Base-by-base conservation (phyloP, 768 basidiomycete genomes). In the Boletellus sp. region DNA sequence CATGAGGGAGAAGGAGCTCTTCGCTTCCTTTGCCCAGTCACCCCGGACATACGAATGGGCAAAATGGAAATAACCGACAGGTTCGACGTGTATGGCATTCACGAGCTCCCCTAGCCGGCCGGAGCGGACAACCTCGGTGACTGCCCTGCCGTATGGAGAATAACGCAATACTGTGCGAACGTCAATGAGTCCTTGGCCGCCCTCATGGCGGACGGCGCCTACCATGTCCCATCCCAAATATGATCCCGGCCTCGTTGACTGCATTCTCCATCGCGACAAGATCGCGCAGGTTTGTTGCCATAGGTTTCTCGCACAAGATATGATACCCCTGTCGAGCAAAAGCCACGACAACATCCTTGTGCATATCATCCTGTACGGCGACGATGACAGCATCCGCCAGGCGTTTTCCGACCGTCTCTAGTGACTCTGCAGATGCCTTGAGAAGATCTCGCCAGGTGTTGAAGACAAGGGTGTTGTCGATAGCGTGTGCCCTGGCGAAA, bases 161-260 rank as follows among this genome's bases (percentile, higher is more conserved):
- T 94, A 94, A 17, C 92, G 80, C 66, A 94, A 70, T 1, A 94
- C 92, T 94, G 51, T 13, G 22, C 16, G 33, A 16, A 17, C 11
- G 33, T 31, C 22, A 53, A 28, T 47, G n/a, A 48, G 38, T 33
- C 28, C 32, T 2, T 6, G 39, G 31, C 33, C 22, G 46, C 26
- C 26, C 6, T 39, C 2, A 3, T 10, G 4, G 8, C 4, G 7
- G 15, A 35, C 7, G 4, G 3, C 16, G 61, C 75, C 48, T 55
- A 89, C 91, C 91, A 59, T 94, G 92, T 1, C 92, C 87, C 76
- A 90, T 81, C 16, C 87, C 92, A 71, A 92, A 94, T 55, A 94
- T 84, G 36, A 81, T 74, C 1, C 80, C 80, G 3, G 84, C 78
- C 31, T 81, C 76, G 66, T 80, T 83, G 26, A 94, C 76, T 0